phyloP scores from a whole-genome alignment of 306 rosid species.

The Dryas alaskensis region DNA sequence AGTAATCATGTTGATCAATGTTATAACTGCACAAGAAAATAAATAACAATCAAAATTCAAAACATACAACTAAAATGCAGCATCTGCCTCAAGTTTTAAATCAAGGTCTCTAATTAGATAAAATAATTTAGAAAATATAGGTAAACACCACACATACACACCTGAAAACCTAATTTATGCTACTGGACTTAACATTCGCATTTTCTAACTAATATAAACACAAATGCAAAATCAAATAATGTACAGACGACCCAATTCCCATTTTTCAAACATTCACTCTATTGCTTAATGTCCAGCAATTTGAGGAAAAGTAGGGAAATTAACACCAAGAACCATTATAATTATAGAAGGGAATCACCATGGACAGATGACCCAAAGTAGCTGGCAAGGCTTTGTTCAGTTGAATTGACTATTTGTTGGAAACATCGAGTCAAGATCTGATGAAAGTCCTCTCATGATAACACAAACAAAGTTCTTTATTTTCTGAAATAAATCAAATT shows the following conservation, averaged over 20 bases:
- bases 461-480: neutral
- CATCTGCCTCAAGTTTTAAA: neutral
- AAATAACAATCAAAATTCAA: slow-evolving; percentile 9
- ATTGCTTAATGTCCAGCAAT: too few relatives aligned
- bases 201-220: neutral
- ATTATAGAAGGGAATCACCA: too few relatives aligned
- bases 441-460: neutral
- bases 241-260: too few relatives aligned
- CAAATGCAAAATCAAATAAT: too few relatives aligned
- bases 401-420: neutral
- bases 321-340: too few relatives aligned
- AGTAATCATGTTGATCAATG: slow-evolving; percentile 95
- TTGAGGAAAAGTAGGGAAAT: too few relatives aligned
- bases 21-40: slow-evolving; percentile 63
- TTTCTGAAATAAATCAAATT: neutral
- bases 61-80: neutral
- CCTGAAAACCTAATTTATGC: neutral
- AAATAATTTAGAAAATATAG: neutral
- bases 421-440: neutral
- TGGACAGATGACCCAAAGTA: too few relatives aligned
- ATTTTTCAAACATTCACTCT: too few relatives aligned
- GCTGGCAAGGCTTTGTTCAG: neutral
- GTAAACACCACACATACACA: neutral
- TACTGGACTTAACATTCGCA: neutral
- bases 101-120: neutral